Conservation (phyloP, 106 monocot genomes). For the Ottelia alismoides region DNA sequence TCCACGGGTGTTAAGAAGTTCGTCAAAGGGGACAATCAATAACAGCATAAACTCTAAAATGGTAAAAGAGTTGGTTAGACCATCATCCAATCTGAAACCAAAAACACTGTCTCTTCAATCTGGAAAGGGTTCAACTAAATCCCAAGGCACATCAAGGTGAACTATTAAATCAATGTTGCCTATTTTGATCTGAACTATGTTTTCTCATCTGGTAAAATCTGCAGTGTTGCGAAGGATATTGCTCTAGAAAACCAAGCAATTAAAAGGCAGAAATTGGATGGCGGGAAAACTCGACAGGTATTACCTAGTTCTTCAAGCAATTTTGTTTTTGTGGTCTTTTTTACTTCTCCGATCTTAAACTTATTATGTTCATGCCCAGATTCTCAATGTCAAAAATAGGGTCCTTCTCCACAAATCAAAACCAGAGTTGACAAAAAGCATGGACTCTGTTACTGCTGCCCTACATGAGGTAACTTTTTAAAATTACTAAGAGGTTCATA, state of each 20-base stretch:
- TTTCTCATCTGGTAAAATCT: too few species aligned
- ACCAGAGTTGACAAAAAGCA: slow-evolving; percentile 17
- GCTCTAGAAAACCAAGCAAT: slow-evolving; percentile 76
- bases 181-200: too few species aligned
- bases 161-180: too few species aligned
- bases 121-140: slow-evolving; percentile 53
- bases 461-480: too few species aligned
- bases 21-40: too few species aligned
- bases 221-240: slow-evolving; percentile 19
- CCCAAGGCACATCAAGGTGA: slow-evolving; percentile 43
- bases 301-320: background rate
- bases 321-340: background rate
- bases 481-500: too few species aligned
- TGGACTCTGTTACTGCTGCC: slow-evolving; percentile 3
- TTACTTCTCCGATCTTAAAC: background rate
- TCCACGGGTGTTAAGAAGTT: too few species aligned
- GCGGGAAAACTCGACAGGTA: slow-evolving; percentile 52
- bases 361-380: slow-evolving; percentile 24
- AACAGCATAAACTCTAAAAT: too few species aligned
- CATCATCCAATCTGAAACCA: too few species aligned
- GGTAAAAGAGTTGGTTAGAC: too few species aligned
- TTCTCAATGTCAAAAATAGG: slow-evolving; percentile 55
- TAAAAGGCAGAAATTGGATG: slow-evolving; percentile 80
- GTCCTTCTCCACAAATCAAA: slow-evolving; percentile 68
- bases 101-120: too few species aligned